Percentiles rank a stretch among this genome's conserved stretches.
Evolutionary conservation across 2,329 filamentous ascomycete species (phyloP).

Genomic region (Biscogniauxia marginata): DNA sequence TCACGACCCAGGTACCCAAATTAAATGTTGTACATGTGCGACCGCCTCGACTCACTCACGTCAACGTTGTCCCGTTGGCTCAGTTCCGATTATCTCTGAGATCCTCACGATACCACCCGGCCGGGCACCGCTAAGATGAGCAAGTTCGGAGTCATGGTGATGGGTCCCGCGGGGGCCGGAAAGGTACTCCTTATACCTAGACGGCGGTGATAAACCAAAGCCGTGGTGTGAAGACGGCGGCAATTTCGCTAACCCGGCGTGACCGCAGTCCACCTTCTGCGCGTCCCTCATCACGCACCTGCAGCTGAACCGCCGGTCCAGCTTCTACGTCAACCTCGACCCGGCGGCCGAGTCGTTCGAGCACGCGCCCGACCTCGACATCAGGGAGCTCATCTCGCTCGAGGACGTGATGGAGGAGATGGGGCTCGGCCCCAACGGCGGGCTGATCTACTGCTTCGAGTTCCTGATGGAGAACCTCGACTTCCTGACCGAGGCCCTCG

Average conservation of each 20-base stretch:
- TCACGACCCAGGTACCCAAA: background rate
- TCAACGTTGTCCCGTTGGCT: too few species aligned
- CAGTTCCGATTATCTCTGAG: too few species aligned
- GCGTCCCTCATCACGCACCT: constrained; percentile 90
- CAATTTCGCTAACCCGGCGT: background rate
- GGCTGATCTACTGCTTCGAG: constrained; percentile 74
- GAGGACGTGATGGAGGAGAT: constrained; percentile 79
- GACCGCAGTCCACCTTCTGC: constrained; percentile 81
- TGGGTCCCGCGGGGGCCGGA: constrained; percentile 93
- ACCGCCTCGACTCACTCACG: too few species aligned
- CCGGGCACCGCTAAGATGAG: constrained; percentile 59
- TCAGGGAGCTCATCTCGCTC: constrained; percentile 83
- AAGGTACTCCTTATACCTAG: too few species aligned
- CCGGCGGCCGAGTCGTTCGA: constrained; percentile 91
- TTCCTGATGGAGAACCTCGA: constrained; percentile 77
- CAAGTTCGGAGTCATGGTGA: constrained; percentile 92
- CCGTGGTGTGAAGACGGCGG: too few species aligned
- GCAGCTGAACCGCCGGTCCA: constrained; percentile 84
- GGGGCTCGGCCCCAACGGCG: constrained; percentile 66
- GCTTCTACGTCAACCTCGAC: constrained; percentile 98
- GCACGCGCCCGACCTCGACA: constrained; percentile 82
- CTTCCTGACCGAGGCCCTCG: constrained; percentile 66
- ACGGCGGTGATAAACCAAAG: too few species aligned
- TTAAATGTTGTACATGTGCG: too few species aligned
- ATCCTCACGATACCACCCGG: background rate